A percentile compares a stretch with the other conserved stretches of the same genome.
Evolutionary conservation across 2,329 filamentous ascomycete species (phyloP).

Genomic region (Hyphodiscus sp.): DNA sequence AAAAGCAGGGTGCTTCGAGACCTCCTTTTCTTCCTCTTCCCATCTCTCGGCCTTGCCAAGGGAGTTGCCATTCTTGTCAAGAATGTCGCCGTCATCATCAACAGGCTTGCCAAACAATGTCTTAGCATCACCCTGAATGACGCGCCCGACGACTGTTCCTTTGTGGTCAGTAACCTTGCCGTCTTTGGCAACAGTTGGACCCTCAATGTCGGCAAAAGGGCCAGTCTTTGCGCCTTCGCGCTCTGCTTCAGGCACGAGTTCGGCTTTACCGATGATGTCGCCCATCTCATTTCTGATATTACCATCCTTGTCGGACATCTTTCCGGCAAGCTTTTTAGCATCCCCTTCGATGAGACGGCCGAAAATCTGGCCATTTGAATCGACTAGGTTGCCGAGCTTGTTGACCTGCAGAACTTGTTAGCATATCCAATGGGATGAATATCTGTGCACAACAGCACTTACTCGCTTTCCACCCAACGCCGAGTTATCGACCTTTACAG

Average conservation of each 20-base stretch:
- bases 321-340: constrained; percentile 54
- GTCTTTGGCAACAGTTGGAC: constrained; percentile 45
- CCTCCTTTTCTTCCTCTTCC: constrained; percentile 49
- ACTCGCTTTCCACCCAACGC: constrained; percentile 57
- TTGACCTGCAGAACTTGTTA: constrained; percentile 37
- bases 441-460: not conserved
- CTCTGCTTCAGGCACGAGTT: constrained; percentile 54
- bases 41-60: constrained; percentile 54
- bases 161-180: constrained; percentile 47
- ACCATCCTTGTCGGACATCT: constrained; percentile 65
- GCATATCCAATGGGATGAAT: not conserved
- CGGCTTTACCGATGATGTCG: constrained; percentile 59
- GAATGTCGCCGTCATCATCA: constrained; percentile 65
- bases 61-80: constrained; percentile 61
- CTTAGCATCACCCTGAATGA: constrained; percentile 58
- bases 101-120: constrained; percentile 54
- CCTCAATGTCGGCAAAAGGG: constrained; percentile 53
- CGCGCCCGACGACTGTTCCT: constrained; percentile 45
- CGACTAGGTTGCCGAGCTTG: constrained; percentile 51
- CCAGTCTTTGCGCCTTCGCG: constrained; percentile 40
- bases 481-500: constrained; percentile 47
- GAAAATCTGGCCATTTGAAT: constrained; percentile 43
- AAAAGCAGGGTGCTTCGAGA: constrained; percentile 44
- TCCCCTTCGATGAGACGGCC: constrained; percentile 64
- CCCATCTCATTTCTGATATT: constrained; percentile 67